These are phyloP conservation scores for Aureobasidium lini DNA, from an alignment of 2,329 filamentous ascomycete genomes.

Conservation along the genomic window DNA sequence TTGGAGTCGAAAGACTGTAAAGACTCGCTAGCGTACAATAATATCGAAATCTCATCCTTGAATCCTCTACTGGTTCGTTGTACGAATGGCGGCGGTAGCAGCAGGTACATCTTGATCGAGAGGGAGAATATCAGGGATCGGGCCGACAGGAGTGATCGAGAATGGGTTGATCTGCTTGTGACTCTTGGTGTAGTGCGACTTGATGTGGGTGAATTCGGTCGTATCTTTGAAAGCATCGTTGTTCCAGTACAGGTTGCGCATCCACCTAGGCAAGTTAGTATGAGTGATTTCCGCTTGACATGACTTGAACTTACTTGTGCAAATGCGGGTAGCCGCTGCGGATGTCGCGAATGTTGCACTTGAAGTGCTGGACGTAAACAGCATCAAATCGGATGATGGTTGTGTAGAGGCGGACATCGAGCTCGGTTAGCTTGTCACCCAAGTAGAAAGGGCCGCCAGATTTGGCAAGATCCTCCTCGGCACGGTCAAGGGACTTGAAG, in stretches of 20 bases:
- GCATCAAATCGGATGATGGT: constrained; percentile 56
- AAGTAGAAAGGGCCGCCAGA: constrained; percentile 41
- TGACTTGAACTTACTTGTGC: constrained; percentile 42
- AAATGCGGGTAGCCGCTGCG: constrained; percentile 73
- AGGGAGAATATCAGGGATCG: constrained; percentile 71
- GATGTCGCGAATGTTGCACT: constrained; percentile 79
- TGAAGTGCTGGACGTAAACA: constrained; percentile 54
- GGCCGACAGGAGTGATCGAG: constrained; percentile 76
- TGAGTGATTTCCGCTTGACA: neutral
- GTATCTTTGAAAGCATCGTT: constrained; percentile 69
- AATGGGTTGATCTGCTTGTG: constrained; percentile 58
- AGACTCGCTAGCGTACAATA: constrained; percentile 6
- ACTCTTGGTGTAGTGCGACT: constrained; percentile 64
- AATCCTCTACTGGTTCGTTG: neutral
- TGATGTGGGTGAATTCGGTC: constrained; percentile 93
- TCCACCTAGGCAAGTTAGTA: constrained; percentile 45
- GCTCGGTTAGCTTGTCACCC: constrained; percentile 41
- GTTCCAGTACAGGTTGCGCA: constrained; percentile 80
- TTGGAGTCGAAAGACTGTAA: neutral
- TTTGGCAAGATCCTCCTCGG: constrained; percentile 35
- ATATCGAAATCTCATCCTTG: neutral
- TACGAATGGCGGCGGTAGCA: neutral
- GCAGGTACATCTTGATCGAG: constrained; percentile 70
- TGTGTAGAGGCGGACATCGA: constrained; percentile 45
- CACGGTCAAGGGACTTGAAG: constrained; percentile 42